Base-by-base conservation (phyloP, 164 flowering plant genomes). In the Magnolia officinalis region DNA sequence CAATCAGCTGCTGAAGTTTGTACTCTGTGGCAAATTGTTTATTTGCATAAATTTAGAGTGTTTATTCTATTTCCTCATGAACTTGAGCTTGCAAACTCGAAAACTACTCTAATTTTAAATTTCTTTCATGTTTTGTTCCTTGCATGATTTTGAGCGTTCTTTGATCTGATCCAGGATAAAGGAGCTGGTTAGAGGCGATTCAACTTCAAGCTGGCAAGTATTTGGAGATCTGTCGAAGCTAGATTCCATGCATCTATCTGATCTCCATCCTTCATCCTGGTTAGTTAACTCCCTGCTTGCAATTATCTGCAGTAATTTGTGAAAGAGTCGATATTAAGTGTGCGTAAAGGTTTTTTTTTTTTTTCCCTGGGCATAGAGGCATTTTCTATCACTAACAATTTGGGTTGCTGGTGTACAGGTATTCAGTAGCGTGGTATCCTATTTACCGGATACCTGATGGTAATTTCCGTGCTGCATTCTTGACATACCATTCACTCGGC, bases 371-470 rank as follows among this genome's bases (percentile, higher is more conserved):
- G 45, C 45, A 37, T 37, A 37, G 45, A 37, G 13, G 37, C 31
- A 23, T 14, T 23, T 70, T 16, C 21, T 50, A 16, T 20, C 37
- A 24, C 51, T 20, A 8, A 16, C 59, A 21, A 11, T 19, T 31
- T 58, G 10, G 51, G 14, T 8, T 18, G 70, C 50, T 69, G 19
- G 31, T 67, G 82, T 86, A 75, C 88, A 92, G 97, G 97, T 92
- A 84, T 73, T 83, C 95, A 19, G 93, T 92, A 72, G 97, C 97
- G 6, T 92, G 97, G 97, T 92, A 92, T 83, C 97, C 97, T n/a
- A 90, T 92, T 64, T 92, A 92, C 70, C 83, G 89, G 76, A 92
- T 92, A 65, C 95, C 97, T 7, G 90, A 86, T 69, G 92, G 89
- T 8, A 85, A 81, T 58, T 80, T 91, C 2, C 91, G 88, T 72